These are phyloP conservation scores for Trichoderma asperelloides DNA, from an alignment of 495 filamentous ascomycete genomes.

Conservation along the genomic window DNA sequence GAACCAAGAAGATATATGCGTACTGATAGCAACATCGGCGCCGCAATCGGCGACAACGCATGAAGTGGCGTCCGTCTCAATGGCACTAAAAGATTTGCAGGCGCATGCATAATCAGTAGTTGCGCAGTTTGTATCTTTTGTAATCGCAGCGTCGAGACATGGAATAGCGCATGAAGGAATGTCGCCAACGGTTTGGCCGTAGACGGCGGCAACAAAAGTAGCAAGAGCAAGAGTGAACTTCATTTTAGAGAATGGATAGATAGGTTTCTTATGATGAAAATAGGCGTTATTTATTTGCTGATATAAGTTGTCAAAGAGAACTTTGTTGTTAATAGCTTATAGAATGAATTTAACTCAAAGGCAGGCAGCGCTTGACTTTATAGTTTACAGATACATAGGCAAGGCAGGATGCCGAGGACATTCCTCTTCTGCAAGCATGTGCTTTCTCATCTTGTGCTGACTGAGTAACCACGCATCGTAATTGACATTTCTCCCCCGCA, in stretches of 20 bases:
- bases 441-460: not conserved
- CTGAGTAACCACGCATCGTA: not conserved
- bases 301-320: not conserved
- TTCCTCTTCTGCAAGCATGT: not conserved
- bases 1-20: not conserved
- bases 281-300: not conserved
- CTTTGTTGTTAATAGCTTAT: not conserved
- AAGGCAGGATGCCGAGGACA: not conserved
- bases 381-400: not conserved
- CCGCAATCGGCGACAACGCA: conserved; percentile 31
- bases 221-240: conserved; percentile 28
- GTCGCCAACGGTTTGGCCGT: conserved; percentile 28
- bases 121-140: conserved; percentile 24
- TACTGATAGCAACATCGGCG: conserved; percentile 24
- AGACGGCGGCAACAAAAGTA: conserved; percentile 24
- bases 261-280: not conserved
- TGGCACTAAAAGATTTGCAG: conserved; percentile 26
- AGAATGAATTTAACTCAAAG: not conserved
- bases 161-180: conserved; percentile 30
- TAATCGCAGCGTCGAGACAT: conserved; percentile 29
- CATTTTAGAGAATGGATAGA: conserved; percentile 22
- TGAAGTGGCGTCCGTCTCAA: conserved; percentile 24
- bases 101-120: conserved; percentile 32
- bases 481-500: not conserved
- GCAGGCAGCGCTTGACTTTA: not conserved